Evolutionary conservation across 495 filamentous ascomycete species (phyloP), one percentile per base, ranked within the genome.

Genomic region (Penicillium parvum): DNA sequence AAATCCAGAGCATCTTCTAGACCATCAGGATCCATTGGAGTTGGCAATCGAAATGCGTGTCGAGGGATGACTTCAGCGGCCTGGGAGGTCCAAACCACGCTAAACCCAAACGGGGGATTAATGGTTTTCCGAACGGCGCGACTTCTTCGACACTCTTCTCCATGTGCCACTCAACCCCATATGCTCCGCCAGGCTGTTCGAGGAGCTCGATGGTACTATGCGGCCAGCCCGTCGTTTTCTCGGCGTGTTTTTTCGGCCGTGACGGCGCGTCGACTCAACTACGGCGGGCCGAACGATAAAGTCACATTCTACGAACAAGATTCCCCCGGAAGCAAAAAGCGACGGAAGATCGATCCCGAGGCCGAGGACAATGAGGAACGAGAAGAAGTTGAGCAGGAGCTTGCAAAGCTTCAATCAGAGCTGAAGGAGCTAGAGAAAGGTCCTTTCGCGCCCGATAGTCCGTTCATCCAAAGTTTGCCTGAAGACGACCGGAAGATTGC

Each of bases 351-450:
- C 38, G 58, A 74, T 41, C 76, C 74, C 45, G 74, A 81, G 51
- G 65, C 74, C 22, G 70, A 83, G 50, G 73, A 76, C 36, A 46
- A 64, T 18, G 60, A 54, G 32, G 74, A 72, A 10, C 57, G 57
- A 25, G 61, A 71, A 37, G 68, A 66, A 21, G 41, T 77, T 16
- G 63, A 75, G 37, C 59, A 72, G 14, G 52, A 65, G 44, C 64
- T 73, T 23, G 61, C 68, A 34, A 70, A 73, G 45, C 50, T 85
- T 22, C 76, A 84, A 44, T 53, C 70, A 40, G 71, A 84, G 48
- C 65, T 86, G 43, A 60, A 74, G 55, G 43, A 66, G 43, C 19
- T 69, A 23, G 61, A 66, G 34, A 63, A 68, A 40, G 68, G 66
- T 0, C 69, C 69, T 12, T 72, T 64, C 36, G 52, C 57, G n/a